Conservation (phyloP, 345 rosid species). For the Odontarrhena argentea region DNA sequence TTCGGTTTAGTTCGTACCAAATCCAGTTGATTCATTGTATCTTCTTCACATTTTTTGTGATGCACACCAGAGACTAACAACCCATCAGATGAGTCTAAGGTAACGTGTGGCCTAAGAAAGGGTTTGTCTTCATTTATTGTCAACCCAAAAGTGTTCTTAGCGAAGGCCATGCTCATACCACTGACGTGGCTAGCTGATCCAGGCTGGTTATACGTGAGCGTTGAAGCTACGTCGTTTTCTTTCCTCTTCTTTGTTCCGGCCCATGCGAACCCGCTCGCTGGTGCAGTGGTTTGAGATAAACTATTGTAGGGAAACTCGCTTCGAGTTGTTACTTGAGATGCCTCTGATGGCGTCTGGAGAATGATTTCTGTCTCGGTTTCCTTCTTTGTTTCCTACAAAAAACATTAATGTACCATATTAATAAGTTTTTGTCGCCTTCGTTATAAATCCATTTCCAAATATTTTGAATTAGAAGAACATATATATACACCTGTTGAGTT, state of each 20-base stretch:
- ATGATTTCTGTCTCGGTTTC: conserved; percentile 30
- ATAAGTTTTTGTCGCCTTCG: background rate
- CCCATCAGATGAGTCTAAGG: conserved; percentile 33
- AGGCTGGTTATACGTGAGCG: conserved; percentile 52
- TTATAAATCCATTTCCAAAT: background rate
- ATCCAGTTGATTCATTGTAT: conserved; percentile 7
- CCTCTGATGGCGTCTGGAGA: conserved; percentile 47
- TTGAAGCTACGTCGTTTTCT: conserved; percentile 48
- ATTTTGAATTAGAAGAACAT: background rate
- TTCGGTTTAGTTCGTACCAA: background rate
- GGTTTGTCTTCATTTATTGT: conserved; percentile 40
- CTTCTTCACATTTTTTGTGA: conserved; percentile 23
- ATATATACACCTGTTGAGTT: conserved; percentile 49
- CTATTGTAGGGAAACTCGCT: conserved; percentile 42
- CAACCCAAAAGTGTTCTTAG: conserved; percentile 44
- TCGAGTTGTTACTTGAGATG: conserved; percentile 45
- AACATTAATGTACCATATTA: conserved; percentile 1
- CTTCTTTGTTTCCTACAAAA: conserved; percentile 49
- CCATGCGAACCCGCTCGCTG: conserved; percentile 60
- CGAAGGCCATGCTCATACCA: conserved; percentile 53
- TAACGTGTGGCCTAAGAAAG: conserved; percentile 42
- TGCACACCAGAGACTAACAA: conserved; percentile 32
- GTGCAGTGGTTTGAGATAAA: conserved; percentile 49
- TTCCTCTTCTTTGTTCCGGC: conserved; percentile 50
- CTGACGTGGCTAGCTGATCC: conserved; percentile 51